Base-by-base conservation (phyloP, 2,329 filamentous ascomycete species). In the Thermochaetoides dissita region DNA sequence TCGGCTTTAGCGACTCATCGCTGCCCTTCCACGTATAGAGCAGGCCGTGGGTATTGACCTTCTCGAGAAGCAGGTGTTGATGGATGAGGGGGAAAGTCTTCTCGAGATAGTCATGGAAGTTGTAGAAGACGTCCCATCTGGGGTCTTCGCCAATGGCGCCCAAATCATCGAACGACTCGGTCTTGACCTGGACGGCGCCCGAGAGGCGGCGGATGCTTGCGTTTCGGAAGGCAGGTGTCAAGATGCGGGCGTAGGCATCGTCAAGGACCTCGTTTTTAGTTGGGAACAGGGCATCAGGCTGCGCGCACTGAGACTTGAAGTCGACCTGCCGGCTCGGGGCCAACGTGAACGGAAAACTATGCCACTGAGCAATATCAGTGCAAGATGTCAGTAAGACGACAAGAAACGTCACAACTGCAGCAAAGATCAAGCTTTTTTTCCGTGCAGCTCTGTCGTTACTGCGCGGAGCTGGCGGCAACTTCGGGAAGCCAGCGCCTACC, bases 31-130 rank as follows among this genome's bases (percentile, higher is more conserved):
- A 73, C 2, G 72, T 76, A 53, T 69, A 77, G 30, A 79, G 53
- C 36, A 79, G 59, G 3, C 70, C 75, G 52, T 78, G 69, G 2
- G 65, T 71, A 54, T 80, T 79, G 50, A 78, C 58, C 45, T 68
- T 70, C 42, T 76, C 68, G 0, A 76, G 56, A 6, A 60, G 53
- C 40, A 74, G 57, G 4, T 59, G 59, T 11, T 57, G 53, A 51
- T 72, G 71, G 52, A 72, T 59, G 2, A 63, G 53, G 0, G 74
- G 75, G 47, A 74, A 79, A 0, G 67, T 63, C 43, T 60, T 50
- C 42, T 65, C 51, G 30, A 79, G 57, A 31, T 69, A 68, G 7
- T 55, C 52, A 6, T 71, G 68, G 41, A 82, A 67, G 3, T 69
- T 59, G 36, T 66, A 65, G 49, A 83, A 71, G 8, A 71, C 64